Conservation (phyloP, 495 filamentous ascomycete genomes). For the Cercophora newfieldiana region DNA sequence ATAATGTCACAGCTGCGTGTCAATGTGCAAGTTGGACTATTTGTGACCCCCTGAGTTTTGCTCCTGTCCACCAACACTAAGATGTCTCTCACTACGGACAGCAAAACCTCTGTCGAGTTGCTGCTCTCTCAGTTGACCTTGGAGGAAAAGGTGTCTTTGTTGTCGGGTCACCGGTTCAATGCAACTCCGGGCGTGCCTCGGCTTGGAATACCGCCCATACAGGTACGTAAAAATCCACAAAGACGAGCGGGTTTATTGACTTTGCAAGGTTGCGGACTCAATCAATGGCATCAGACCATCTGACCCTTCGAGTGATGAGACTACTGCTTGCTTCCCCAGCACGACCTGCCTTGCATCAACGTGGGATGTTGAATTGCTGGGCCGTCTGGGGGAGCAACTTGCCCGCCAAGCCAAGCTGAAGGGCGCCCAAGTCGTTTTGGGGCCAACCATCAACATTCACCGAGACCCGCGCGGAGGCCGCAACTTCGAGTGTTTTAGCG, state of each 20-base stretch:
- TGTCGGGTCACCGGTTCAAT: neutral
- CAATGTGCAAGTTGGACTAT: no score
- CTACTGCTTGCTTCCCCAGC: neutral
- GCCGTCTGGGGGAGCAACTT: neutral
- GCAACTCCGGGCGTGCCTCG: neutral
- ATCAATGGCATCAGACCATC: conserved; percentile 2
- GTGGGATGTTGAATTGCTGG: neutral
- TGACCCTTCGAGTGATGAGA: neutral
- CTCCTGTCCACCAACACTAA: neutral
- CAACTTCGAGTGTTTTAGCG: neutral
- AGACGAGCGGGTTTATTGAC: neutral
- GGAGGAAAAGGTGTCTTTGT: neutral
- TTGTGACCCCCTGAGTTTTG: no score
- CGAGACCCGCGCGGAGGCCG: neutral
- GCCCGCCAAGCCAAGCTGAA: neutral
- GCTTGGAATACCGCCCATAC: neutral
- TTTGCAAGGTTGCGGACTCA: neutral
- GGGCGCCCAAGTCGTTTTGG: neutral
- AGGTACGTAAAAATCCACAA: neutral
- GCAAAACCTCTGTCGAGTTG: neutral
- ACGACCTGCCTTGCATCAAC: neutral
- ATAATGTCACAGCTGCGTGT: no score
- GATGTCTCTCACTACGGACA: neutral
- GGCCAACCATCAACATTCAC: neutral
- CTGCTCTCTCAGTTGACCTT: neutral